Conservation (phyloP, 106 monocot species). For the Dioscorea dumetorum region DNA sequence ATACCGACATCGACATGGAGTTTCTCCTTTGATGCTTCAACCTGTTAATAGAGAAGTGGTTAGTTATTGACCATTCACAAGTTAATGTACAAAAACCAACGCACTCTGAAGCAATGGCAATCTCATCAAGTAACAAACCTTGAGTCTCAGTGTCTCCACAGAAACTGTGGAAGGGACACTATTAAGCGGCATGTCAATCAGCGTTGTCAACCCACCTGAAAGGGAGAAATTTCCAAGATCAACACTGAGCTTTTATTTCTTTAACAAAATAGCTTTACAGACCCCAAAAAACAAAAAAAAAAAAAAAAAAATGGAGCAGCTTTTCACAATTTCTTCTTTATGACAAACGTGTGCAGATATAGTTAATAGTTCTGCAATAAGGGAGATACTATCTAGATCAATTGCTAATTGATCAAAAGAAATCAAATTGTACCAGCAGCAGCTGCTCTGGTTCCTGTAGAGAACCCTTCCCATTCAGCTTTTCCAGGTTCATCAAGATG, state of each 20-base stretch:
- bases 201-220: conserved; percentile 92
- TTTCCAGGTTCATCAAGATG: conserved; percentile 98
- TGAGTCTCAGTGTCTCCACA: conserved; percentile 67
- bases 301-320: too few relatives aligned
- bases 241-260: too few relatives aligned
- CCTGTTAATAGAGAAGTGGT: conserved; percentile 26
- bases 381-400: too few relatives aligned
- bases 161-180: conserved; percentile 80
- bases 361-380: too few relatives aligned
- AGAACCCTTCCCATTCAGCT: conserved; percentile 93
- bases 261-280: neutral
- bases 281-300: too few relatives aligned
- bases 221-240: neutral
- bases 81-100: neutral
- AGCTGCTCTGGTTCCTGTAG: conserved; percentile 86
- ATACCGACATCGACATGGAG: conserved; percentile 93
- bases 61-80: conserved; percentile 3
- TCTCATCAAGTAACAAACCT: conserved; percentile 36
- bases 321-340: neutral
- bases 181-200: conserved; percentile 98
- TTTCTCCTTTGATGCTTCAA: conserved; percentile 76
- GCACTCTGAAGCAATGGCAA: neutral
- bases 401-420: too few relatives aligned
- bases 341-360: too few relatives aligned
- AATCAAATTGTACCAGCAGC: conserved; percentile 61